Evolutionary conservation across 1,284 basidiomycete species (phyloP), one percentile per base, ranked within the genome.

Genomic region (Wallemia ichthyophaga): DNA sequence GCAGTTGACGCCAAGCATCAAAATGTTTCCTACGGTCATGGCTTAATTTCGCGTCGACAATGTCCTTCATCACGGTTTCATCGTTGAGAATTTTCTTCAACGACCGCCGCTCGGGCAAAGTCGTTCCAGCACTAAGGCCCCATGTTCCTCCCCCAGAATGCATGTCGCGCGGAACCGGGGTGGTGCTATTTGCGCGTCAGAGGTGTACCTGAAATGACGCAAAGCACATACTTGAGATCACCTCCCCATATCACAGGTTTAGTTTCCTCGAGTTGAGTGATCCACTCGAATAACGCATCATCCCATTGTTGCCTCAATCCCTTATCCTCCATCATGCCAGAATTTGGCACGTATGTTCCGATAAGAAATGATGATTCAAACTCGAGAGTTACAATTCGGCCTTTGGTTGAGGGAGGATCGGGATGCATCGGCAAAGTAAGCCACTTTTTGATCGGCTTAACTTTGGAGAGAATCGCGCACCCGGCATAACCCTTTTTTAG

Each of bases 231-330:
- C 64, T 91, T 91, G 62, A 89, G 66, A 68, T 91, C 86, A 25
- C 86, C 86, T n/a, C 76, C 74, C 86, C 86, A 91, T 61, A 91
- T 81, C 11, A 89, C 81, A 1, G 85, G 81, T 65, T 89, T 89
- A 64, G 75, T 76, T 61, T 72, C 74, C 68, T 87, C 83, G 13
- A 87, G 72, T 23, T 77, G 74, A 1, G 77, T 76, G 19, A 89
- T 73, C 65, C 88, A 81, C 1, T 70, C 63, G 58, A 81, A 78
- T 64, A 87, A 85, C 65, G 85, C 79, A 17, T 68, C 67, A 61
- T 85, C 82, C 84, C 85, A 87, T 60, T 73, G 70, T 58, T 82
- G 81, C 67, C 85, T 85, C 73, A 75, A 37, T 78, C 75, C 58
- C 86, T 70, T 0, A 79, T 81, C 83, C 85, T 63, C 58, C 25